These are phyloP conservation scores for Plantago elongata DNA, from an alignment of 257 asterid genomes.

Conservation along the genomic window DNA sequence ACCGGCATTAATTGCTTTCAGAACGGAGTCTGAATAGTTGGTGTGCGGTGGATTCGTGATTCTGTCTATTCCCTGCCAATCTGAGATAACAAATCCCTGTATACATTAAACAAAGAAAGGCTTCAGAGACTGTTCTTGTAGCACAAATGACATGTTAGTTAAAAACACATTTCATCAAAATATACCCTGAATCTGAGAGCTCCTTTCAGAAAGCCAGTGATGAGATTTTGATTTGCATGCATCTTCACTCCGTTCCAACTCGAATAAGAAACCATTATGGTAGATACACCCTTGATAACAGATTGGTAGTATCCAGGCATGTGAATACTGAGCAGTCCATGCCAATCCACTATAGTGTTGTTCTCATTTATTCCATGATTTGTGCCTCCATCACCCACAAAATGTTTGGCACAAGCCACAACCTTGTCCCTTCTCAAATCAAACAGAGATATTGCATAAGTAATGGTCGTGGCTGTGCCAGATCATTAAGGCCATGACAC, in stretches of 20 bases:
- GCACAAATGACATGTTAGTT: not conserved
- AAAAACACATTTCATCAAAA: not conserved
- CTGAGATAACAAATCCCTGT: slow-evolving; percentile 48
- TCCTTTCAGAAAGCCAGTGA: slow-evolving; percentile 43
- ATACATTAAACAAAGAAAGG: not conserved
- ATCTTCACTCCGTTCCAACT: slow-evolving; percentile 44
- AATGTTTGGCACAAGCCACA: slow-evolving; percentile 42
- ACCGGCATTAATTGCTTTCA: slow-evolving; percentile 35
- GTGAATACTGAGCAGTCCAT: slow-evolving; percentile 38
- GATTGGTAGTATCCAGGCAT: slow-evolving; percentile 41
- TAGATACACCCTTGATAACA: slow-evolving; percentile 41
- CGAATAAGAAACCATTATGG: slow-evolving; percentile 49
- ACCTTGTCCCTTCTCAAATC: slow-evolving; percentile 29
- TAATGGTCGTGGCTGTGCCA: not conserved
- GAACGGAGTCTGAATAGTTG: slow-evolving; percentile 32
- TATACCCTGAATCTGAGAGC: slow-evolving; percentile 35
- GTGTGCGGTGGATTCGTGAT: slow-evolving; percentile 28
- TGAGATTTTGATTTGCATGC: slow-evolving; percentile 35
- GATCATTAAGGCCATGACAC: not conserved
- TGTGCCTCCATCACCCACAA: slow-evolving; percentile 52
- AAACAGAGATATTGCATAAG: not conserved
- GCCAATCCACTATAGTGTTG: slow-evolving; percentile 35
- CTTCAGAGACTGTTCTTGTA: not conserved
- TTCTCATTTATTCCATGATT: slow-evolving; percentile 35
- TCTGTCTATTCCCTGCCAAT: slow-evolving; percentile 44